A percentile compares a stretch with the other conserved stretches of the same genome.
Evolutionary conservation across 768 basidiomycete genomes (phyloP).

Genomic region (Podaxis sp.): DNA sequence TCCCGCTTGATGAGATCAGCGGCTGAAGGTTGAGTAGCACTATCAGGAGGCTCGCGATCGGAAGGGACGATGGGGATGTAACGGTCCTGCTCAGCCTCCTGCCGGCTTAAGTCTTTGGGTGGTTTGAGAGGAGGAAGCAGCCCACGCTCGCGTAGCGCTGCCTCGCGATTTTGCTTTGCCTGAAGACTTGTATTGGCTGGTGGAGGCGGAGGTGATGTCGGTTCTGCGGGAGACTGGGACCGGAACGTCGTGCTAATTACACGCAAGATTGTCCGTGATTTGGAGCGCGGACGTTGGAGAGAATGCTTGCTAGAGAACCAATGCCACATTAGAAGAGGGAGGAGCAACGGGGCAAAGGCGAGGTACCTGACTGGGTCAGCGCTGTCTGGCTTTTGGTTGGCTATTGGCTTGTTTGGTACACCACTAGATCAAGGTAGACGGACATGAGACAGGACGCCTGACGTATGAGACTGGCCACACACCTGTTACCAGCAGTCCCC

Average conservation of each 20-base stretch:
- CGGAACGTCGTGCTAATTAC: slow-evolving; percentile 15
- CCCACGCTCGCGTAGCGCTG: slow-evolving; percentile 58
- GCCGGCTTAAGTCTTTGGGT: slow-evolving; percentile 37
- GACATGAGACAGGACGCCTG: slow-evolving; percentile 6
- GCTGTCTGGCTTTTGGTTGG: slow-evolving; percentile 1
- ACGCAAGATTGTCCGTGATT: slow-evolving; percentile 13
- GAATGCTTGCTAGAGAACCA: neutral
- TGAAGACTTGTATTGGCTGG: slow-evolving; percentile 18
- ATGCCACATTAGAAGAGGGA: slow-evolving; percentile 3
- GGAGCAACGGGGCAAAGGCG: slow-evolving; percentile 7
- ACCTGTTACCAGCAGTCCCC: neutral
- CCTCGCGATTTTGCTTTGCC: slow-evolving; percentile 40
- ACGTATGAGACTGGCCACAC: neutral
- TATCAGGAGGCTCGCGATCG: slow-evolving; percentile 12
- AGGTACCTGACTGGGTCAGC: slow-evolving; percentile 15
- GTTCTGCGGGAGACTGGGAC: neutral
- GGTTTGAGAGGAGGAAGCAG: slow-evolving; percentile 45
- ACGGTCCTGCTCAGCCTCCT: slow-evolving; percentile 32
- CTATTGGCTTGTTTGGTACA: neutral
- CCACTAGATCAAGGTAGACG: neutral
- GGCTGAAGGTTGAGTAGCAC: slow-evolving; percentile 28
- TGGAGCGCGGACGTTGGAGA: slow-evolving; percentile 11
- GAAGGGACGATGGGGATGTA: slow-evolving; percentile 30
- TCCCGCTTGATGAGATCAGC: slow-evolving; percentile 50
- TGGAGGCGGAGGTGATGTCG: slow-evolving; percentile 16